Conservation (phyloP, 352 stramenopile genomes). For the Aphanomyces astaci region DNA sequence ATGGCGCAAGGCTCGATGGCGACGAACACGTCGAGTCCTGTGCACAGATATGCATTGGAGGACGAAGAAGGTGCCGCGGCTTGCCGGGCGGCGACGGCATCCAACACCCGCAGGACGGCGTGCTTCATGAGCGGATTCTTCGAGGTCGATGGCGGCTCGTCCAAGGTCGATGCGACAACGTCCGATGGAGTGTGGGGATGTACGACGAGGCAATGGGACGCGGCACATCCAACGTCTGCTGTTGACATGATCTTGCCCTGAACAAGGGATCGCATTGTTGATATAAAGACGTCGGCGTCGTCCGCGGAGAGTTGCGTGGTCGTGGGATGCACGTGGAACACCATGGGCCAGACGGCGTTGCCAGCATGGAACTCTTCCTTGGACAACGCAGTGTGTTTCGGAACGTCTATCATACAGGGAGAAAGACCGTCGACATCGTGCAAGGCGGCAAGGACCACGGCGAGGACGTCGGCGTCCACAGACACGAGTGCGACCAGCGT, state of each 20-base stretch:
- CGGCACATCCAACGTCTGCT: constrained; percentile 32
- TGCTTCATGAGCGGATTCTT: background rate
- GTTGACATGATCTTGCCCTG: background rate
- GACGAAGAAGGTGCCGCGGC: background rate
- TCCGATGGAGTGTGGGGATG: constrained; percentile 40
- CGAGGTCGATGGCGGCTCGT: constrained; percentile 35
- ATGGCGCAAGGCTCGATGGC: constrained; percentile 81
- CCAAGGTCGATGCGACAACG: constrained; percentile 22
- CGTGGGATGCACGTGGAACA: constrained; percentile 37
- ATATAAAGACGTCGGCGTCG: background rate
- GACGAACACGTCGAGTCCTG: constrained; percentile 80
- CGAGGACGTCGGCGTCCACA: constrained; percentile 29
- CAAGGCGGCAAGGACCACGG: constrained; percentile 48
- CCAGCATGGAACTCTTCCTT: constrained; percentile 28
- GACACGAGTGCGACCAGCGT: constrained; percentile 22
- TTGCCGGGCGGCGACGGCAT: constrained; percentile 10
- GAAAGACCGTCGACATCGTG: background rate
- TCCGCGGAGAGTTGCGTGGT: background rate
- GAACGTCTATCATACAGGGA: constrained; percentile 6
- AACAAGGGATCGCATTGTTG: background rate
- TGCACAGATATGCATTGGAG: constrained; percentile 78
- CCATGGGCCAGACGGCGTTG: constrained; percentile 43
- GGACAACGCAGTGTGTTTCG: background rate
- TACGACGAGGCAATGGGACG: constrained; percentile 51
- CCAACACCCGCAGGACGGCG: background rate